Percentiles rank a stretch among this genome's conserved stretches.
Evolutionary conservation across 2,329 filamentous ascomycete genomes (phyloP).

Genomic region (Furcasterigmium furcatum): DNA sequence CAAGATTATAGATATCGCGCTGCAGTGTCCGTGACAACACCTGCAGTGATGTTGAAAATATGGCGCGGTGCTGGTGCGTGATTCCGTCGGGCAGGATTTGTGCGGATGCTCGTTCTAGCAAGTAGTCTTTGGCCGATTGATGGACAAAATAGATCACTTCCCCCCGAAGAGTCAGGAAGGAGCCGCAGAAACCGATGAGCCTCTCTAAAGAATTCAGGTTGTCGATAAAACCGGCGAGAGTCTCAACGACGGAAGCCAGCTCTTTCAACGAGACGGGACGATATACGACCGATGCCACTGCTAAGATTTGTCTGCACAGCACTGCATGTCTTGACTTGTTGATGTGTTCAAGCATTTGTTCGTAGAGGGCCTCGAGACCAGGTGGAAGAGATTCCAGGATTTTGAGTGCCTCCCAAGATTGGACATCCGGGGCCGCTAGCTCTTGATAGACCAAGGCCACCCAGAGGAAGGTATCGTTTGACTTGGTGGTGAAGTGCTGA

Average conservation of each 20-base stretch:
- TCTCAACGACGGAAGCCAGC: constrained; percentile 18
- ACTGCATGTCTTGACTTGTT: constrained; percentile 18
- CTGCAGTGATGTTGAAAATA: constrained; percentile 31
- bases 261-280: constrained; percentile 33
- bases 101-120: constrained; percentile 15
- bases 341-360: constrained; percentile 31
- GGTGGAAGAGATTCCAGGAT: constrained; percentile 20
- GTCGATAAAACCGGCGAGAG: constrained; percentile 7
- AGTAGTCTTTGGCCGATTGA: constrained; percentile 39
- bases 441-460: constrained; percentile 15
- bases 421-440: constrained; percentile 5
- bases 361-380: constrained; percentile 31
- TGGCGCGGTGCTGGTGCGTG: constrained; percentile 19
- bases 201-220: background rate
- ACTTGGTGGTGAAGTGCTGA: constrained; percentile 20
- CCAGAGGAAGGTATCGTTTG: no score
- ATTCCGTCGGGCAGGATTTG: constrained; percentile 23
- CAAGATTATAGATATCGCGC: constrained; percentile 31
- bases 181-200: constrained; percentile 30
- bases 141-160: constrained; percentile 33
- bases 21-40: constrained; percentile 23
- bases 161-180: constrained; percentile 24
- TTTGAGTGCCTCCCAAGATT: constrained; percentile 3
- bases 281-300: constrained; percentile 21
- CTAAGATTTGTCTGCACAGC: constrained; percentile 29